These are phyloP conservation scores for Cladophialophora chaetospira DNA, from an alignment of 2,329 filamentous ascomycete genomes.

Conservation along the genomic window DNA sequence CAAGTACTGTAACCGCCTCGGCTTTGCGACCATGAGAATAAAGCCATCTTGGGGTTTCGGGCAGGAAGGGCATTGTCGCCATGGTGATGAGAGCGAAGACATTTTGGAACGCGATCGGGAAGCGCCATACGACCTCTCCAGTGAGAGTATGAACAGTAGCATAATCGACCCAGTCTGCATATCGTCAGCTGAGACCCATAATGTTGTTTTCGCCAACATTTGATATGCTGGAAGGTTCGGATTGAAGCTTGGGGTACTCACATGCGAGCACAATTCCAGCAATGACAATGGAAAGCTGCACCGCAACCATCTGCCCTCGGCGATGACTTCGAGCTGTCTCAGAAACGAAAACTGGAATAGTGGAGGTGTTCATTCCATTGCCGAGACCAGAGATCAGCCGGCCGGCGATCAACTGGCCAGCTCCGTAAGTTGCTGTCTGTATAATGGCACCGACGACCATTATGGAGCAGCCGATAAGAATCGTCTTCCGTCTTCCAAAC, in stretches of 20 bases:
- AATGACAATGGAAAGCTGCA: constrained; percentile 20
- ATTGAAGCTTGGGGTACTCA: too few species aligned
- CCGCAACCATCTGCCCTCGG: constrained; percentile 17
- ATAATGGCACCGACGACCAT: constrained; percentile 47
- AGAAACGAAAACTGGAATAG: constrained; percentile 21
- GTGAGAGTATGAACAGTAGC: constrained; percentile 3
- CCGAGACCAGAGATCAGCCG: constrained; percentile 13
- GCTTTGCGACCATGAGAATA: constrained; percentile 45
- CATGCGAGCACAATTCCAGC: constrained; percentile 18
- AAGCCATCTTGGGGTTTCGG: constrained; percentile 49
- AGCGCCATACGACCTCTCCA: constrained; percentile 21
- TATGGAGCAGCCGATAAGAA: constrained; percentile 60
- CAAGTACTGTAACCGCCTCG: constrained; percentile 40
- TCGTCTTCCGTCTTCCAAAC: constrained; percentile 47
- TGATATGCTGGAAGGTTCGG: too few species aligned
- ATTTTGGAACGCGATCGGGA: constrained; percentile 25
- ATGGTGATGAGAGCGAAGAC: constrained; percentile 48
- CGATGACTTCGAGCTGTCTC: constrained; percentile 17
- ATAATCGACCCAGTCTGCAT: constrained; percentile 10
- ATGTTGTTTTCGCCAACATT: too few species aligned
- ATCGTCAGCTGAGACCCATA: too few species aligned
- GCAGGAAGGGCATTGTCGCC: constrained; percentile 43
- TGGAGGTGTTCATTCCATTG: constrained; percentile 23
- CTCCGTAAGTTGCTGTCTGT: constrained; percentile 36
- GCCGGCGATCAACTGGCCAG: constrained; percentile 28